Base-by-base conservation (phyloP, 1,284 basidiomycete species). In the Schizophyllum amplum region DNA sequence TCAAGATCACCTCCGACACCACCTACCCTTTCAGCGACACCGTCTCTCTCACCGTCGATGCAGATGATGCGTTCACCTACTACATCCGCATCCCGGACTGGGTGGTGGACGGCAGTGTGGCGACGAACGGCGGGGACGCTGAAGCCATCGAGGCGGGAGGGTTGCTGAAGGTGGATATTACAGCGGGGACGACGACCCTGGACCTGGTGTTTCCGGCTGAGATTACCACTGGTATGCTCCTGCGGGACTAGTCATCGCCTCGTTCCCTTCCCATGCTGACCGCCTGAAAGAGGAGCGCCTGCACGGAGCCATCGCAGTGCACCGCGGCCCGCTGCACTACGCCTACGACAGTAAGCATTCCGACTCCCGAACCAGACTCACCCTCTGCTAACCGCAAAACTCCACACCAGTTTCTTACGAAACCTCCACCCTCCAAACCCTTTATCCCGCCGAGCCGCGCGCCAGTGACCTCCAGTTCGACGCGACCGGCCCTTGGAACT, bases 21-120 rank as follows among this genome's bases (percentile, higher is more conserved):
- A 63, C 78, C 26, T 83, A 84, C 62, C 81, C 82, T 1, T 84
- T 83, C 71, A 74, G 77, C 54, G 80, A 83, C 62, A 72, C 69
- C 1, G 66, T 83, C 15, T 74, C 71, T 5, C 79, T 76, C 6
- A 80, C 78, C 0, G 75, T 82, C 54, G 75, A 69, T 2, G 78
- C 80, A 0, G 65, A 69, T 11, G 72, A 73, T 50, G 67, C 75
- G 0, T 83, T 82, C 69, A 80, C 75, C 1, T 81, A 81, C 65
- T 74, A 74, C 53, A 75, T 82, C 46, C 78, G 81, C 22, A 79
- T 83, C 56, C 80, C 81, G 4, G 76, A 73, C 60, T 83, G 81
- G 81, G 75, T 80, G 21, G 72, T 69, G 48, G 67, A 69, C 47
- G 80, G 78, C 3, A 80, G 78, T 0, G 74, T 83, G 53, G 64